These are phyloP conservation scores for Thalia dealbata DNA, from an alignment of 176 grass and related monocot species.

Conservation along the genomic window DNA sequence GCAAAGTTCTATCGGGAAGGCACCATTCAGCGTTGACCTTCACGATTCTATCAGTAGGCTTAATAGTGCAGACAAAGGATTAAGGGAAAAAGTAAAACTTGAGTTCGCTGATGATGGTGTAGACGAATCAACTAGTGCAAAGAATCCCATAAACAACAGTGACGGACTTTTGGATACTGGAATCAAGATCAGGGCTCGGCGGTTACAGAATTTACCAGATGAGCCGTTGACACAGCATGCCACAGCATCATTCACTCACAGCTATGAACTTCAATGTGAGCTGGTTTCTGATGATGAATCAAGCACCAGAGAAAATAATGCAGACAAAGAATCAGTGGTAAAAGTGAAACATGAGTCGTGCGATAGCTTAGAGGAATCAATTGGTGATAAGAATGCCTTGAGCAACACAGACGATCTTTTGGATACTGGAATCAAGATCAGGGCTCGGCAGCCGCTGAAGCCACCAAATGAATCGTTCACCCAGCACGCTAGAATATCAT, in stretches of 20 bases:
- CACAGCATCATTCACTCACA: background rate
- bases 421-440: conserved; percentile 35
- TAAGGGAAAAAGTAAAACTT: conserved; percentile 16
- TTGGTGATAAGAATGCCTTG: background rate
- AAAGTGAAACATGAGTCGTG: too few species aligned
- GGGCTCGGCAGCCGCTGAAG: background rate
- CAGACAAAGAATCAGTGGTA: too few species aligned
- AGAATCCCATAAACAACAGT: conserved; percentile 18
- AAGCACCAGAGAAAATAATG: conserved; percentile 4
- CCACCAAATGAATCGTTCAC: conserved; percentile 14
- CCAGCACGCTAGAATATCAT: conserved; percentile 20
- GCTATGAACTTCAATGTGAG: too few species aligned
- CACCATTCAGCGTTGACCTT: background rate
- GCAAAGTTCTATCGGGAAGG: background rate
- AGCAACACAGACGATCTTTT: conserved; percentile 16
- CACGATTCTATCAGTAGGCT: background rate
- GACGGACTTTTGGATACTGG: conserved; percentile 29
- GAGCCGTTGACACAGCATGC: conserved; percentile 23
- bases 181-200: conserved; percentile 21
- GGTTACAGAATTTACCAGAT: background rate
- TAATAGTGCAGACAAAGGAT: conserved; percentile 30
- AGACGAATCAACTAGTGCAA: conserved; percentile 21
- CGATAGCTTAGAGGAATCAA: too few species aligned
- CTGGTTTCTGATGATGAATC: background rate
- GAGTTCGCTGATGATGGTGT: conserved; percentile 5